Evolutionary conservation across 345 rosid species (phyloP).

Genomic region (Heritiera fomes): DNA sequence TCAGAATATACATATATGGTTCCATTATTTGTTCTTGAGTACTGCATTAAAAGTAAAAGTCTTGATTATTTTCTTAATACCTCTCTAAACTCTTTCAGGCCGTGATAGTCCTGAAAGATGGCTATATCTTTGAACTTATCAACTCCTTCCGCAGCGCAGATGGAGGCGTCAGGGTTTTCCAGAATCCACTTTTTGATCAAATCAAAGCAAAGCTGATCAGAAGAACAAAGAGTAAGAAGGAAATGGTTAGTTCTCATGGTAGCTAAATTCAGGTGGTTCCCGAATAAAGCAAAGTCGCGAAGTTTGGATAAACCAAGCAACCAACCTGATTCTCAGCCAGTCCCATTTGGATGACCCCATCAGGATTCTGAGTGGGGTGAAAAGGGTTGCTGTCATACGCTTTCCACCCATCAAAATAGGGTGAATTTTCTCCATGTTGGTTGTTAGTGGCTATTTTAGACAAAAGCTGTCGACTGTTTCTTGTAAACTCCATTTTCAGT

Average conservation of each 20-base stretch:
- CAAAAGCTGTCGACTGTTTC: conserved; percentile 30
- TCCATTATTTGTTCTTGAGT: neutral
- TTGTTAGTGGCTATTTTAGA: conserved; percentile 61
- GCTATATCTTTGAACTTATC: conserved; percentile 62
- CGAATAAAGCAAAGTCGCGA: neutral
- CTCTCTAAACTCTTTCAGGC: conserved; percentile 64
- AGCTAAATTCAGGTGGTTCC: neutral
- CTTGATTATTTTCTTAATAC: conserved; percentile 28
- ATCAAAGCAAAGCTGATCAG: conserved; percentile 65
- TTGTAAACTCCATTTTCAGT: neutral
- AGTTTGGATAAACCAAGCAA: neutral
- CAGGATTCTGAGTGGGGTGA: conserved; percentile 52
- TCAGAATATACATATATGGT: neutral
- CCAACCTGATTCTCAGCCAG: conserved; percentile 84
- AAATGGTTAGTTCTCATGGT: neutral
- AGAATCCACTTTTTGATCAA: conserved; percentile 61
- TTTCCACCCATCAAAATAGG: conserved; percentile 88
- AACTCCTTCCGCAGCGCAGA: conserved; percentile 70
- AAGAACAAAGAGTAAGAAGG: neutral
- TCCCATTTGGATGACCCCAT: conserved; percentile 88
- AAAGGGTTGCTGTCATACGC: conserved; percentile 71
- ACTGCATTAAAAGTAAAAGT: neutral
- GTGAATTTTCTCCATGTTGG: conserved; percentile 72
- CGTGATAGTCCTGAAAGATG: conserved; percentile 84
- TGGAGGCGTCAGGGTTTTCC: conserved; percentile 66